Percentiles rank a stretch among this genome's conserved stretches.
These are phyloP conservation scores for Hypoxylon crocopeplum DNA, from an alignment of 495 filamentous ascomycete genomes.

Conservation along the genomic window DNA sequence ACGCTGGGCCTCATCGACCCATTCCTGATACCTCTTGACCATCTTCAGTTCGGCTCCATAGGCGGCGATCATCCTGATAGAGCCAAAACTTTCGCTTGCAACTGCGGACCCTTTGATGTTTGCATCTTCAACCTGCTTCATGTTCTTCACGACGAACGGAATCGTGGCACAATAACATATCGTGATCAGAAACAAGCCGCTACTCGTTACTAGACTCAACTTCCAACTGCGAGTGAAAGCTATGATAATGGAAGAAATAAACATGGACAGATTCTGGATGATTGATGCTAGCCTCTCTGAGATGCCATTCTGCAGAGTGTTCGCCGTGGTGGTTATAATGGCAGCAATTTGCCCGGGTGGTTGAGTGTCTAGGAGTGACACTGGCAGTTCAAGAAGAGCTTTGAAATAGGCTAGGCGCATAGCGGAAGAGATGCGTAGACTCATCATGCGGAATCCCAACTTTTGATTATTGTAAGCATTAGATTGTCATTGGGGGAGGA, in stretches of 20 bases:
- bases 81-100: slow-evolving; percentile 63
- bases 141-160: slow-evolving; percentile 63
- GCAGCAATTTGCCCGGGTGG: slow-evolving; percentile 61
- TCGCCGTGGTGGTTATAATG: slow-evolving; percentile 69
- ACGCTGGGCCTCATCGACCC: slow-evolving; percentile 63
- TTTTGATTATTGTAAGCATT: slow-evolving; percentile 28
- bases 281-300: slow-evolving; percentile 65
- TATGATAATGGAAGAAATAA: slow-evolving; percentile 59
- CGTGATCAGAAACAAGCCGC: slow-evolving; percentile 61
- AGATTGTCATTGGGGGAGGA: not conserved
- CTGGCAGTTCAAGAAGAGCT: slow-evolving; percentile 58
- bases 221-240: slow-evolving; percentile 65
- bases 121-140: slow-evolving; percentile 60
- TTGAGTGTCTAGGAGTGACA: slow-evolving; percentile 62
- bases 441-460: slow-evolving; percentile 62
- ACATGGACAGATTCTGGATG: slow-evolving; percentile 59
- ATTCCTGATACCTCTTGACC: slow-evolving; percentile 56
- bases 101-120: slow-evolving; percentile 67
- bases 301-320: slow-evolving; percentile 69
- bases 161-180: slow-evolving; percentile 62
- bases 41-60: slow-evolving; percentile 67
- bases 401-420: slow-evolving; percentile 60
- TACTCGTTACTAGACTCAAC: slow-evolving; percentile 63
- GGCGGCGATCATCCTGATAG: slow-evolving; percentile 66
- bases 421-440: slow-evolving; percentile 60